Evolutionary conservation across 345 rosid genomes (phyloP).

Genomic region (Hibiscus mutabilis): DNA sequence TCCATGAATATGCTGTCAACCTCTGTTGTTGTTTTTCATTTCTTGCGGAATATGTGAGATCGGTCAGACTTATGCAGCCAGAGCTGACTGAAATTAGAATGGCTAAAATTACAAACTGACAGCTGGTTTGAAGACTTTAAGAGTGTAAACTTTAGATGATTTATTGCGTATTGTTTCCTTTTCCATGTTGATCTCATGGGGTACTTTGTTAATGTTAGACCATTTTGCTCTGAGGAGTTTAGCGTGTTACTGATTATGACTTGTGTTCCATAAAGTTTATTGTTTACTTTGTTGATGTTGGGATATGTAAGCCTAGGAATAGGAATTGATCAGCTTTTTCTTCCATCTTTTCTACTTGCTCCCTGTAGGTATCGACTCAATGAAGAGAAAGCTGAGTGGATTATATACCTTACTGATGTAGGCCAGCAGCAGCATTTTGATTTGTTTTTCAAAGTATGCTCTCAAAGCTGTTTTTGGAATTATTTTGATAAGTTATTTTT

Average conservation of each 20-base stretch:
- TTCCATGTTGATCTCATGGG: neutral
- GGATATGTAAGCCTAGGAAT: neutral
- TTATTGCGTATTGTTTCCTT: neutral
- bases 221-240: neutral
- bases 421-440: conserved; percentile 68
- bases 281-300: neutral
- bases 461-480: too few relatives aligned
- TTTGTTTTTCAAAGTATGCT: too few relatives aligned
- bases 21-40: neutral
- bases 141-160: neutral
- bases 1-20: neutral
- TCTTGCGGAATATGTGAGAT: neutral
- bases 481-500: conserved; percentile 1
- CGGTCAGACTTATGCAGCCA: neutral
- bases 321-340: neutral
- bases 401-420: conserved; percentile 89
- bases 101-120: neutral
- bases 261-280: neutral
- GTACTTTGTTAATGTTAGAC: neutral
- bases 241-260: neutral
- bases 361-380: conserved; percentile 41
- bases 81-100: neutral
- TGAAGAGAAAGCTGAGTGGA: conserved; percentile 94
- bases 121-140: neutral
- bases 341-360: neutral